Evolutionary conservation across 352 stramenopile species (phyloP), one percentile per base, ranked within the genome.

Genomic region (Globisporangium echinulatum): DNA sequence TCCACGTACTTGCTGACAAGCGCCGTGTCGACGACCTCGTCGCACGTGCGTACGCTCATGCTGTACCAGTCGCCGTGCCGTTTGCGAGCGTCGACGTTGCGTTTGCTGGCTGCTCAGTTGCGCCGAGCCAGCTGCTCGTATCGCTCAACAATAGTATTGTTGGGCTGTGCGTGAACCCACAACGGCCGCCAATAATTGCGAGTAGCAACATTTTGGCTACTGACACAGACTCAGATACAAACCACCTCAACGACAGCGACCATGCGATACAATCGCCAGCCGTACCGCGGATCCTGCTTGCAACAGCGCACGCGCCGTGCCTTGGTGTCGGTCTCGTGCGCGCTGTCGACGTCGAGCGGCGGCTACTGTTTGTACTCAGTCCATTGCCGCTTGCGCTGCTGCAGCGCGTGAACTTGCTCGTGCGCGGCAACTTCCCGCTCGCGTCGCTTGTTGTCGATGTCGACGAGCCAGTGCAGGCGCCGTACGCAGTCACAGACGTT

Each of bases 101-200:
- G 6, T 91, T 90, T 43, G 64, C 75, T 0, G 78, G 75, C 0
- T 73, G 68, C 5, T 85, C 79, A 1, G 84, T 92, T 13, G 68
- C 85, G 8, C 79, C 82, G 5, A 92, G 79, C 42, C 85, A 94
- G 54, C 63, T 91, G 47, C 62, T 94, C 17, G 82, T 72, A 38
- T 86, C 83, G 2, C 68, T 94, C 25, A 92, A 92, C 61, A 79
- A 69, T 49, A 80, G 72, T 25, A 57, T 94, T 36, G 75, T 94
- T 4, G 85, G 85, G 17, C 77, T 94, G 7, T 94, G 85, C 48
- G 61, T 92, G 38, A 87, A 89, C 37, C 33, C 50, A 11, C 6
- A 33, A 5, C 17, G 5, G 5, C 17, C 15, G 46, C 4, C 13
- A 49, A 25, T 25, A 25, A 25, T 25, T 25, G 25, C 25, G 25